phyloP scores from a whole-genome alignment of 179 eudicot genomes.

The Spergularia azorica region DNA sequence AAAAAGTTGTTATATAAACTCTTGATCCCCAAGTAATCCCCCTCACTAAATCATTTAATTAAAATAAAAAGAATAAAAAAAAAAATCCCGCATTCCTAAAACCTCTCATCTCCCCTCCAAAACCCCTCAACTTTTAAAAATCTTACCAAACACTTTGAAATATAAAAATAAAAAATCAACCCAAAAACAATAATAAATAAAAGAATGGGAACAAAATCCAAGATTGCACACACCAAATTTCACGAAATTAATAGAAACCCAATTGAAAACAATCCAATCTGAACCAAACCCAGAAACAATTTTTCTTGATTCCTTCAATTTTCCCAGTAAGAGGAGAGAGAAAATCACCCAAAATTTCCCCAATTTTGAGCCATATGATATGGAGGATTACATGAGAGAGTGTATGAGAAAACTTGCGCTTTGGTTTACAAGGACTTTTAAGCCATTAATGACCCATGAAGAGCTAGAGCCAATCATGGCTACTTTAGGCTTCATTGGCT shows the following conservation, averaged over 20 bases:
- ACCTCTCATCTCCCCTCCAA: conserved; percentile 12
- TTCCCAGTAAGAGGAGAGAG: too few species aligned
- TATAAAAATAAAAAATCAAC: background rate
- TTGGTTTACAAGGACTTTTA: conserved; percentile 53
- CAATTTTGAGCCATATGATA: background rate
- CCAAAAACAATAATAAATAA: background rate
- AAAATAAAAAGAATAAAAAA: background rate
- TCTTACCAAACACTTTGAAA: background rate
- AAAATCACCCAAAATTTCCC: too few species aligned
- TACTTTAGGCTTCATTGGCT: conserved; percentile 45
- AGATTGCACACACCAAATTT: background rate
- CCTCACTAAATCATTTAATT: background rate
- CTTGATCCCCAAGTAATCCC: conserved; percentile 8
- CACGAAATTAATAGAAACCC: too few species aligned
- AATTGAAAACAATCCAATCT: too few species aligned
- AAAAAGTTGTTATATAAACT: too few species aligned
- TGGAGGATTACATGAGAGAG: conserved; percentile 38
- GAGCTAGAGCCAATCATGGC: conserved; percentile 63
- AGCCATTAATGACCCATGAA: conserved; percentile 51
- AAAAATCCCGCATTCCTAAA: background rate
- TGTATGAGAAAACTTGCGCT: conserved; percentile 47
- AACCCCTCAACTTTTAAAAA: conserved; percentile 7
- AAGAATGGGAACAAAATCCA: background rate
- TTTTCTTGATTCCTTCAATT: too few species aligned
- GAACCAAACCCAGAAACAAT: too few species aligned